These are phyloP conservation scores for Schizophyllum amplum DNA, from an alignment of 1,284 basidiomycete species.

Conservation along the genomic window DNA sequence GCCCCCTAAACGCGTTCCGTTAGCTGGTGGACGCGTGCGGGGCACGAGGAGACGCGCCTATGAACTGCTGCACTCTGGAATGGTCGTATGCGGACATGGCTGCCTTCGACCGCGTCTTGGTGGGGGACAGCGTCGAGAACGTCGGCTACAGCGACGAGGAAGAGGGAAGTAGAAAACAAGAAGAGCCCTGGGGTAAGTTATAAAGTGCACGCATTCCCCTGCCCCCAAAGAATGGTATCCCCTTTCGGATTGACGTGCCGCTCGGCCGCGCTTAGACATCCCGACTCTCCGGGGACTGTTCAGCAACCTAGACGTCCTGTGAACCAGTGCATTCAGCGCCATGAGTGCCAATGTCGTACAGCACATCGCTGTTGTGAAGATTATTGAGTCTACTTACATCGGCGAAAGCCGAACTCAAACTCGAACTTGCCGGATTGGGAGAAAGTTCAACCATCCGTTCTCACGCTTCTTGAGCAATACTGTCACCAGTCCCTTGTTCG, in stretches of 20 bases:
- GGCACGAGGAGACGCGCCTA: constrained; percentile 43
- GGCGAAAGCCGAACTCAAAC: too few relatives aligned
- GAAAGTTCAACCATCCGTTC: too few relatives aligned
- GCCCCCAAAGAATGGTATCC: not conserved
- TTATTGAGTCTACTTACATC: too few relatives aligned
- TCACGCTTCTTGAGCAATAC: too few relatives aligned
- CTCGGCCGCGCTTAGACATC: not conserved
- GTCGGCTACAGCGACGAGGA: not conserved
- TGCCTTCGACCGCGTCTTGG: not conserved
- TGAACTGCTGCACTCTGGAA: constrained; percentile 78
- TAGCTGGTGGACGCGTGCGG: constrained; percentile 8
- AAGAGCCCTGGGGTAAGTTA: not conserved
- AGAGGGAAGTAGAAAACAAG: not conserved
- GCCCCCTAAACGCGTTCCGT: constrained; percentile 56
- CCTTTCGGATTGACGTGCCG: not conserved
- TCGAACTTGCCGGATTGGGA: too few relatives aligned
- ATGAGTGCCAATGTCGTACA: too few relatives aligned
- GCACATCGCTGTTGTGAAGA: too few relatives aligned
- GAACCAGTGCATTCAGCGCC: too few relatives aligned
- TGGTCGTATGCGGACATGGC: constrained; percentile 67
- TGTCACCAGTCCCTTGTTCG: too few relatives aligned
- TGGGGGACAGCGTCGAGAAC: not conserved
- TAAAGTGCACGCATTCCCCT: not conserved
- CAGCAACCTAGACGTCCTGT: too few relatives aligned
- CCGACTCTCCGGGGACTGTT: too few relatives aligned